Evolutionary conservation across 1,284 basidiomycete genomes (phyloP), one percentile per base, ranked within the genome.

Genomic region (Trichosporon sp.): DNA sequence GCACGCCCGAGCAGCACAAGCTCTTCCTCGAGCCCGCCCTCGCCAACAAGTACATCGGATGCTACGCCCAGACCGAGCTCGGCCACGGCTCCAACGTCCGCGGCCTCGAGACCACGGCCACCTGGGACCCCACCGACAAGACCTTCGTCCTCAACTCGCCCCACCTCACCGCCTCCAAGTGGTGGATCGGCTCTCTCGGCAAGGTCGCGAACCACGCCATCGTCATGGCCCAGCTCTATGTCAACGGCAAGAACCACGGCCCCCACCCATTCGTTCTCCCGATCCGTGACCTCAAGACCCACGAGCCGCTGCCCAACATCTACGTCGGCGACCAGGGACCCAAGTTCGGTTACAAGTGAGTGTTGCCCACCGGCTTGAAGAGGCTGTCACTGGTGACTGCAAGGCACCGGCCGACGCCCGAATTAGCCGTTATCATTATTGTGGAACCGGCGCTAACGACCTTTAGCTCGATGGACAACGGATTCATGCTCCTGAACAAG

Each of bases 121-220:
- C 86, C 1, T 87, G 87, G 71, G 86, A 87, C 76, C 78, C 80
- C 27, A 72, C 78, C 65, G 81, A 85, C 18, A 86, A 88, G 79
- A 86, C 87, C 73, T 87, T 87, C 66, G 76, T 87, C 64, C 85
- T 88, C 65, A 85, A 88, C 76, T 87, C 87, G 7, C 85, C 85
- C 35, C 78, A 81, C 72, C 76, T 86, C 38, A 82, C 81, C 4
- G 85, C 85, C 1, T 86, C 85, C 13, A 86, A 86, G 75, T 86
- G 85, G 85, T 86, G 85, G 85, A 88, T 87, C 73, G 87, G 87
- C 63, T 86, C 86, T 51, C 86, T 87, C 3, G 87, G 86, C 4
- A 84, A 84, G 67, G 85, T 85, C 9, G 87, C 87, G 18, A 88
- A 87, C 13, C 86, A 88, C 78, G 85, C 85, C 70, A 83, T 86